Evolutionary conservation across 192 early-diverging fungal species (phyloP), one percentile per base, ranked within the genome.

Genomic region (Coemansia reversa): DNA sequence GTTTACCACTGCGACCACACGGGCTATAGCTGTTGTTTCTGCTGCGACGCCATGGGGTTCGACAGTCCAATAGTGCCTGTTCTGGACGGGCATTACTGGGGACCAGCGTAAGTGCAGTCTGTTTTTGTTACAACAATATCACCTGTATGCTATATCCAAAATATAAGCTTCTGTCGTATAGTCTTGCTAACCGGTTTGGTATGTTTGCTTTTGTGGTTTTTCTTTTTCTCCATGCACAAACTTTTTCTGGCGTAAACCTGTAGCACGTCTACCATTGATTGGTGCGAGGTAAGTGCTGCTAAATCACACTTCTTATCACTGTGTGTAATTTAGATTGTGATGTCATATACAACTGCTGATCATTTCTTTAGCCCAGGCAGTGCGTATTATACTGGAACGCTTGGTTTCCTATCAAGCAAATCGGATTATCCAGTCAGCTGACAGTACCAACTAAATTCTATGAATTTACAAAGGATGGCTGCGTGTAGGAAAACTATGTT

Each of bases 401-500:
- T 45, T 45, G 8, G 9, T 45, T 16, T 45, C 16, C 14, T 16
- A 1, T 4, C 16, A 45, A 45, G 16, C 39, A 16, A 45, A 45
- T 45, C 39, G 14, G 39, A 45, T 45, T 45, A 16, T 4, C 39
- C 39, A 45, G 39, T 11, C 3, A 45, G 39, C 39, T 45, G 14
- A 45, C 16, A 45, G 3, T 1, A 3, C 16, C 20, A 51, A n/a
- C 32, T 52, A 23, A 29, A 51, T 32, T 19, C 6, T 66, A 6
- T 12, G n/a, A 20, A 16, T 58, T 22, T 14, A 23, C 28, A 29
- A 14, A 32, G 28, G 32, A 23, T 33, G 39, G 60, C 8, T 4
- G 35, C 27, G 53, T 56, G 51, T 65, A 85, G 85, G 87, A 90
- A 78, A 90, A 91, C 83, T 91, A 93, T 47, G 82, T 77, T 20